Base-by-base conservation (phyloP, 768 basidiomycete species). In the Suillus paluster region DNA sequence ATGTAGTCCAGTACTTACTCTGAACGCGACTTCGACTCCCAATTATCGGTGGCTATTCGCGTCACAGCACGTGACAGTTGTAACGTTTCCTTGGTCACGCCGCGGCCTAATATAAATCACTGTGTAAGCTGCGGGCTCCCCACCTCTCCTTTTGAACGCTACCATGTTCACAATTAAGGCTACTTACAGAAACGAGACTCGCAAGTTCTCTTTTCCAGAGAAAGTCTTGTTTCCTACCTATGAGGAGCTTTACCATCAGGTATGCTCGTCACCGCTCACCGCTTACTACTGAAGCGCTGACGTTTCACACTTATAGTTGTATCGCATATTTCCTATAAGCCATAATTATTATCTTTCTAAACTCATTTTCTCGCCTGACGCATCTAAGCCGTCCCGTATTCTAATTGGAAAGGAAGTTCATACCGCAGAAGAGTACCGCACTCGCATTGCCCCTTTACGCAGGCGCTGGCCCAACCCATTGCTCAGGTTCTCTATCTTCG, bases 141-240 rank as follows among this genome's bases (percentile, higher is more conserved):
- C 60, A 68, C 50, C 58, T 23, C 50, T 57, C 64, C 36, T 34
- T 70, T 71, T 63, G 64, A 27, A 33, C 72, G 50, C 66, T 66
- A 74, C 79, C 76, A 87, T 88, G 84, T 91, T 92, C 79, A 85
- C 85, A 60, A 83, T 92, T 70, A 93, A 93, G 76, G 90, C 86
- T n/a, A 89, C 89, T 23, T 92, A 91, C 72, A 78, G 82, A 59
- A 75, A 74, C 59, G 89, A 92, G 72, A 90, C 85, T 60, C 84
- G 91, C 68, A 90, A 84, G 67, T 80, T 90, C 66, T 77, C 83
- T 3, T 90, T 91, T 65, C 64, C 78, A 19, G 78, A 81, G 7
- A 73, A 72, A n/a, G 69, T 75, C 44, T 67, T 77, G 19, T 91
- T 93, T 68, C 91, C 91, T 49, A 74, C 85, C 1, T 91, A 84